Percentiles rank a stretch among this genome's conserved stretches.
phyloP scores from a whole-genome alignment of 1,284 basidiomycete genomes.

The Cryptococcus sp. region DNA sequence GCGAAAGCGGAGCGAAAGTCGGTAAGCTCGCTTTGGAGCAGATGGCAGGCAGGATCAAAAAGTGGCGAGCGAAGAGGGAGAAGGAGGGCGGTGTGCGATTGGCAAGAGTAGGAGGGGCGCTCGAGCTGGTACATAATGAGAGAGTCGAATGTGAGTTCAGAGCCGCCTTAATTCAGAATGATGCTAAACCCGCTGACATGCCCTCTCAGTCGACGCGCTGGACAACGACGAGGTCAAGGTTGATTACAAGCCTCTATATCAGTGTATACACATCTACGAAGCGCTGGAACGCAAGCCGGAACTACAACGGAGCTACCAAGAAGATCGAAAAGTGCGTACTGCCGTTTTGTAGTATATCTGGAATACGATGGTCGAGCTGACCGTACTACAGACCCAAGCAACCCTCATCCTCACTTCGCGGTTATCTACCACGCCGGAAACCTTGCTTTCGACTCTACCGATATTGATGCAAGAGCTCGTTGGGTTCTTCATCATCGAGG shows the following conservation, averaged over 20 bases:
- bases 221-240: conserved; percentile 86
- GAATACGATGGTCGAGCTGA: not conserved
- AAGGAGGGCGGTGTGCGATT: conserved; percentile 60
- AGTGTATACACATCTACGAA: conserved; percentile 97
- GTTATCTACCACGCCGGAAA: conserved; percentile 51
- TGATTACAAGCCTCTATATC: conserved; percentile 93
- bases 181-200: not conserved
- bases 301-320: conserved; percentile 88
- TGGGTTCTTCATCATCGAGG: conserved; percentile 98
- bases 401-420: conserved; percentile 82
- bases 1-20: conserved; percentile 83
- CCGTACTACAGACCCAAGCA: conserved; percentile 76
- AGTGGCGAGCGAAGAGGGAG: conserved; percentile 81
- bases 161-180: not conserved
- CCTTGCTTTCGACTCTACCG: conserved; percentile 57
- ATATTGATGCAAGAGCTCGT: conserved; percentile 86
- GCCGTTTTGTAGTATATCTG: not conserved
- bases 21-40: conserved; percentile 86
- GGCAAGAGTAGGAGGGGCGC: conserved; percentile 88
- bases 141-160: conserved; percentile 79
- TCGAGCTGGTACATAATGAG: conserved; percentile 92
- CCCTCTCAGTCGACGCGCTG: conserved; percentile 74
- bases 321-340: conserved; percentile 79
- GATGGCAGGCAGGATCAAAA: conserved; percentile 80
- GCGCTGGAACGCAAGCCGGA: conserved; percentile 86